Evolutionary conservation across 2,329 filamentous ascomycete genomes (phyloP).

Genomic region (Tolypocladium album): DNA sequence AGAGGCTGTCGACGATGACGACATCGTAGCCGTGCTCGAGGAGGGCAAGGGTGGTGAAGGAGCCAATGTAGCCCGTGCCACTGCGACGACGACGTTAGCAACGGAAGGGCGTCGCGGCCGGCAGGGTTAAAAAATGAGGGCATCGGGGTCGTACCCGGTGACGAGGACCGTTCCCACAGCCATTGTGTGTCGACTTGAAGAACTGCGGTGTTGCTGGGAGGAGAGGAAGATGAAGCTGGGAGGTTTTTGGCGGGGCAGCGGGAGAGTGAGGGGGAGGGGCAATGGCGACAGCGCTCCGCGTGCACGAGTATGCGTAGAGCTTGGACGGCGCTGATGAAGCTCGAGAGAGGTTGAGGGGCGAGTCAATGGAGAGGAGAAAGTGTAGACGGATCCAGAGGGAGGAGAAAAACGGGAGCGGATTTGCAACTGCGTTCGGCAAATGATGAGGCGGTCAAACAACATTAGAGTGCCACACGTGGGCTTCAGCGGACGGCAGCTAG

Average conservation of each 20-base stretch:
- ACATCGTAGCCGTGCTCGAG: conserved; percentile 94
- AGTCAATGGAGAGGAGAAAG: background rate
- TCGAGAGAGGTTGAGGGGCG: background rate
- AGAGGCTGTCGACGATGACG: conserved; percentile 90
- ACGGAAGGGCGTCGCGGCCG: background rate
- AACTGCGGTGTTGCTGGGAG: background rate
- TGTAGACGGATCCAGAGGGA: conserved; percentile 1
- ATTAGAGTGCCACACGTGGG: background rate
- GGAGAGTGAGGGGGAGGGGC: background rate
- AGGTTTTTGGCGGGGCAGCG: background rate
- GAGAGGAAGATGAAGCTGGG: background rate
- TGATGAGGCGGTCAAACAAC: background rate
- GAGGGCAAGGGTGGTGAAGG: conserved; percentile 86
- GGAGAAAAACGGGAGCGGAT: background rate
- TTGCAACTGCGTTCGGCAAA: background rate
- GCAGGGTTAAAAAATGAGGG: too few species aligned
- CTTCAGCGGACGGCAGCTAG: background rate
- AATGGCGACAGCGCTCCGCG: background rate
- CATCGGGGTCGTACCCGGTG: conserved; percentile 56
- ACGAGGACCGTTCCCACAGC: conserved; percentile 79
- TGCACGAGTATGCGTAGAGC: background rate
- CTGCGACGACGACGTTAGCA: conserved; percentile 32
- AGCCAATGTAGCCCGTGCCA: conserved; percentile 98
- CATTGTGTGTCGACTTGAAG: conserved; percentile 39
- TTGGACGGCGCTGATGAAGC: background rate